Percentiles rank a stretch among this genome's conserved stretches.
These are phyloP conservation scores for Ichthyophthirius multifiliis DNA, from an alignment of 169 alveolate genomes.

Conservation along the genomic window DNA sequence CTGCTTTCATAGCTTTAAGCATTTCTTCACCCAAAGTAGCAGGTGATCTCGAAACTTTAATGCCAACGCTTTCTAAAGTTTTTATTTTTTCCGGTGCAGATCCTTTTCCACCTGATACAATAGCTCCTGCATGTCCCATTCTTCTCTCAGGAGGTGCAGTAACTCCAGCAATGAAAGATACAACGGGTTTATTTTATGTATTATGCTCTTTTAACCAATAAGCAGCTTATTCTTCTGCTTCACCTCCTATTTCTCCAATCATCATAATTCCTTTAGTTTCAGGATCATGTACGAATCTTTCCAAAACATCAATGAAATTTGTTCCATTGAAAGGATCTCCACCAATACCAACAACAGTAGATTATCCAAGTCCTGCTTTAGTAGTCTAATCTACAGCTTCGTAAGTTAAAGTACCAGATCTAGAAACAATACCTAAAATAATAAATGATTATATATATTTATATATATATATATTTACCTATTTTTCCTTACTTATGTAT, in stretches of 20 bases:
- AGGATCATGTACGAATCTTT: conserved; percentile 91
- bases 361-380: conserved; percentile 95
- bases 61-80: conserved; percentile 92
- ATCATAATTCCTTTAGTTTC: conserved; percentile 94
- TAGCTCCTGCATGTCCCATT: conserved; percentile 93
- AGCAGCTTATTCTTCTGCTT: conserved; percentile 97
- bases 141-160: conserved; percentile 95
- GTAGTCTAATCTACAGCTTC: conserved; percentile 98
- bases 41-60: conserved; percentile 87
- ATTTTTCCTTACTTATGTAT: conserved; percentile 91
- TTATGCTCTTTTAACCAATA: conserved; percentile 92
- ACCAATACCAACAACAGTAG: conserved; percentile 97
- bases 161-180: conserved; percentile 96
- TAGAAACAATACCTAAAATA: conserved; percentile 77
- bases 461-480: conserved; percentile 46
- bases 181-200: conserved; percentile 91
- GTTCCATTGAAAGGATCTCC: conserved; percentile 99
- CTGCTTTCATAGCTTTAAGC: conserved; percentile 74
- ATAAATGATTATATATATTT: not conserved
- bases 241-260: conserved; percentile 99
- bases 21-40: conserved; percentile 87
- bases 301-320: conserved; percentile 94
- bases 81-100: conserved; percentile 93
- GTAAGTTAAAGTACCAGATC: conserved; percentile 96
- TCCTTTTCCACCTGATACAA: conserved; percentile 93